Conservation (phyloP, 2,329 filamentous ascomycete genomes). For the Fusarium papillatum region DNA sequence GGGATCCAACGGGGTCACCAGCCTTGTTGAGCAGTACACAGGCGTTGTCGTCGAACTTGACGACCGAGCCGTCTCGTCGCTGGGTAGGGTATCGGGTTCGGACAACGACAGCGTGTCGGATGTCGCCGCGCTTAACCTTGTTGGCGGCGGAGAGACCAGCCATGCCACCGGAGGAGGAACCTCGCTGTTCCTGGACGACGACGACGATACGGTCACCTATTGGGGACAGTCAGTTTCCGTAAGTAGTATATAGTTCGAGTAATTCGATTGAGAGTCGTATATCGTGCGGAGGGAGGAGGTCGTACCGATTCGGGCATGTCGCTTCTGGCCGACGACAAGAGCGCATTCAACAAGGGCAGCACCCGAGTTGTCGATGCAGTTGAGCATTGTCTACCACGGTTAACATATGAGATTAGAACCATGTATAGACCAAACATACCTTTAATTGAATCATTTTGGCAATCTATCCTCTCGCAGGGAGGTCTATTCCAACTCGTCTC, state of each 20-base stretch:
- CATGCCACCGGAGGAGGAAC: conserved; percentile 78
- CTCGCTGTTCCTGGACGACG: conserved; percentile 96
- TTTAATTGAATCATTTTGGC: conserved; percentile 92
- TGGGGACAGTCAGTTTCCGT: conserved; percentile 5
- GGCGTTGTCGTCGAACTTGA: conserved; percentile 97
- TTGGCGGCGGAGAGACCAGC: conserved; percentile 82
- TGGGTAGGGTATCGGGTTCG: conserved; percentile 91
- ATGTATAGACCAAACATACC: conserved; percentile 56
- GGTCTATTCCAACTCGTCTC: conserved; percentile 39
- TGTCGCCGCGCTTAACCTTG: conserved; percentile 96
- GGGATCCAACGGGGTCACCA: conserved; percentile 93
- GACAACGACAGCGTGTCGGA: conserved; percentile 95
- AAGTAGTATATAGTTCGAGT: not conserved
- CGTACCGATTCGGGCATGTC: conserved; percentile 89
- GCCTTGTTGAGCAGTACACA: conserved; percentile 98
- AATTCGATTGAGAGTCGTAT: not conserved
- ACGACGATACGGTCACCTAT: conserved; percentile 96
- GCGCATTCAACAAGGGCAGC: conserved; percentile 97
- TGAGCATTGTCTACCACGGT: conserved; percentile 84
- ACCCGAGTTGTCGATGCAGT: conserved; percentile 99
- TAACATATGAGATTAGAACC: not conserved
- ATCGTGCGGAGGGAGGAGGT: conserved; percentile 1
- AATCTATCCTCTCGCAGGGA: conserved; percentile 29
- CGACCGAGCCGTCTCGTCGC: conserved; percentile 88
- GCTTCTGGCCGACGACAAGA: conserved; percentile 92